Evolutionary conservation across 345 rosid species (phyloP), one percentile per base, ranked within the genome.

Genomic region (Diplotaxis tenuifolia): DNA sequence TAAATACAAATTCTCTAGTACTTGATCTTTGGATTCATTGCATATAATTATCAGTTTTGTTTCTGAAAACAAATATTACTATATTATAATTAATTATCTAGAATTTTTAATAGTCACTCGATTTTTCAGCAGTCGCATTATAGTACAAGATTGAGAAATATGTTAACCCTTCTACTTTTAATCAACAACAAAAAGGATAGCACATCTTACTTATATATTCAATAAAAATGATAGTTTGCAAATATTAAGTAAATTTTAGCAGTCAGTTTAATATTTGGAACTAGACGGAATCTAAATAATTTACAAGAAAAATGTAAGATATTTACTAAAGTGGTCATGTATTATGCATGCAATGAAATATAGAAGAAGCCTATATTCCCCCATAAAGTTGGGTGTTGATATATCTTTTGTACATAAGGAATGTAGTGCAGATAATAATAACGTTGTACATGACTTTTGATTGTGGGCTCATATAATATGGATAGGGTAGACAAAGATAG

Each of bases 401-500:
- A 4, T 25, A 14, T 56, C 9, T 32, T 22, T 59, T 76, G 53
- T 62, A 8, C 25, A 20, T 42, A 16, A 14, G 49, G 54, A 52
- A 36, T 28, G 28, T 68, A 16, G 59, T 76, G 70, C 32, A 50
- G 36, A 64, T 53, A 32, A 76, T 62, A 76, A 32, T 68, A 53
- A 53, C 58, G 65, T 56, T 62, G 57, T 60, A 59, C 59, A 70
- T 40, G 71, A 69, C 70, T 70, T 69, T 40, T 62, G 70, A 62
- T 69, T 4, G 64, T 54, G 18, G 50, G 32, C 11, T 23, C 45
- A 5, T 53, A 22, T 54, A 18, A 42, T 12, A 56, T 55, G 65
- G 77, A 73, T 64, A 40, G 76, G 59, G 50, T 50, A 52, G 68
- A 75, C 73, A 75, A 68, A 34, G 68, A 67, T 49, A 19, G 49